Evolutionary conservation across 129 eudicot genomes (phyloP), one percentile per base, ranked within the genome.

Genomic region (Chrysanthemum seticuspe): DNA sequence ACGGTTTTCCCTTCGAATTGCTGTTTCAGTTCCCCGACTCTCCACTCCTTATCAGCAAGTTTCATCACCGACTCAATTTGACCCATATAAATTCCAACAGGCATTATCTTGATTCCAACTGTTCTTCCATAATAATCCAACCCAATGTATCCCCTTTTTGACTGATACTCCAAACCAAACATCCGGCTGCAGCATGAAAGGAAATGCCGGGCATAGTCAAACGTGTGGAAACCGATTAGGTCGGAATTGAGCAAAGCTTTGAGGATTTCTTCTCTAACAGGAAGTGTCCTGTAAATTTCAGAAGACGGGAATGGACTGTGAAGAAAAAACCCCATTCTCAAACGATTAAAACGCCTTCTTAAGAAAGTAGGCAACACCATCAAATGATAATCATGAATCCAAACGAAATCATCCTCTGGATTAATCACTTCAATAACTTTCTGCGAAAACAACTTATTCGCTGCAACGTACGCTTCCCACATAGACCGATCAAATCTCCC

Each of bases 221-320:
- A 89, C 0, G 96, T 89, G 81, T 89, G 96, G 71, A 89, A 89
- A 48, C 96, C 96, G 16, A 89, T 84, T 16, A 89, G 78, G 77
- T 89, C 96, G 52, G 87, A 82, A 64, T 84, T 83, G 65, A 89
- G 96, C 19, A 89, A 47, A 62, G 96, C 91, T 70, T 82, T 86
- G 15, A 86, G 78, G 44, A 89, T 86, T 82, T 89, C 96, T 76
- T 89, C 96, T 72, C 96, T 74, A 25, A 89, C 96, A 49, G 96
- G 96, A 74, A 89, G 91, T 77, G 96, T 83, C 76, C 88, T 82
- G 83, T 88, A 88, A 51, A 88, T 85, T 83, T 88, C 96, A 14
- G 96, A 88, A 66, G 96, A 88, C 36, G 96, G 96, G 65, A 86
- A 87, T 27, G 94, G 96, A 63, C 96, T 85, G 57, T 88, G 95